A percentile compares a stretch with the other conserved stretches of the same genome.
Conservation (phyloP, 441 rosid genomes). For the Populus hybrid region DNA sequence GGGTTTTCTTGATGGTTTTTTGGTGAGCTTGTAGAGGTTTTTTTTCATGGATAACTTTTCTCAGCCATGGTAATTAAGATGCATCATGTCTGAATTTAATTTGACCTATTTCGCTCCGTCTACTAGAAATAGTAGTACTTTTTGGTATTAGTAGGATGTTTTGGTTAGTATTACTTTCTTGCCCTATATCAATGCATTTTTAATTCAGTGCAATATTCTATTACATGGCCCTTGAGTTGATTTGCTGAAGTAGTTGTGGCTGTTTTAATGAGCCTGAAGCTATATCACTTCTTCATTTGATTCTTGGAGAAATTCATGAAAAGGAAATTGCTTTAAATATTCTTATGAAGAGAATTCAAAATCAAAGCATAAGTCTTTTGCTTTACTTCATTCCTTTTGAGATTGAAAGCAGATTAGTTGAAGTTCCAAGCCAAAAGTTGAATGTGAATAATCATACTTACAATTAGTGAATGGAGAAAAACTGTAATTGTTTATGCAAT, state of each 20-base stretch:
- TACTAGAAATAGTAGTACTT: conserved; percentile 17
- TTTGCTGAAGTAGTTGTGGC: conserved; percentile 10
- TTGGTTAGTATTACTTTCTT: conserved; percentile 17
- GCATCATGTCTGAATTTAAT: conserved; percentile 39
- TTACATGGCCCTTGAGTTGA: conserved; percentile 15
- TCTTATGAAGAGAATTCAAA: neutral
- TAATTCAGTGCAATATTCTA: conserved; percentile 30
- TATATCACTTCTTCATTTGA: neutral
- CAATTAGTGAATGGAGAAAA: neutral
- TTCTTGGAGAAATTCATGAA: neutral
- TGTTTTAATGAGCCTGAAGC: neutral
- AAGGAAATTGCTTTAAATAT: neutral
- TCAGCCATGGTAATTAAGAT: conserved; percentile 41
- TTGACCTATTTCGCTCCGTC: conserved; percentile 20
- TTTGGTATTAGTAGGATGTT: conserved; percentile 24
- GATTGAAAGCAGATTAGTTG: neutral
- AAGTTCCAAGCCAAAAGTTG: neutral
- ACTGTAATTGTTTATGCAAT: too few species aligned
- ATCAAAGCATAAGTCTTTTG: neutral
- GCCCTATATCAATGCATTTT: conserved; percentile 31
- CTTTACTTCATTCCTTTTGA: neutral
- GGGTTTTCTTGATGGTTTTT: conserved; percentile 61
- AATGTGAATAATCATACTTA: neutral
- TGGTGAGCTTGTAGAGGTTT: neutral
- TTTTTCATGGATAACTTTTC: conserved; percentile 16